Conservation (phyloP, 1,284 basidiomycete species). For the Pseudozyma hubeiensis region DNA sequence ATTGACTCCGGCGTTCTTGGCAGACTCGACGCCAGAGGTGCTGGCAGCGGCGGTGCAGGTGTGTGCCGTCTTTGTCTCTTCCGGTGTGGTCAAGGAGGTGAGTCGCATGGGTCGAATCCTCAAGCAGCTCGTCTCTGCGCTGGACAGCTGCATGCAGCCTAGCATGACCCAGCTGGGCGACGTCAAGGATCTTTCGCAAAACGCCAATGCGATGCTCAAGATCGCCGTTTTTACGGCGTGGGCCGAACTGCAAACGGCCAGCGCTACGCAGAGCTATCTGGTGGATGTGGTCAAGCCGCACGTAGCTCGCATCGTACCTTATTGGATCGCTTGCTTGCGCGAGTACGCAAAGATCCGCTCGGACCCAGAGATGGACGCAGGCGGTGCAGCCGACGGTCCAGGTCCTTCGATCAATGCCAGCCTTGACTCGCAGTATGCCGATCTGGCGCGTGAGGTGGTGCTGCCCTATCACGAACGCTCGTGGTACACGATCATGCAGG, state of each 20-base stretch:
- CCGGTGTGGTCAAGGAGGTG: conserved; percentile 92
- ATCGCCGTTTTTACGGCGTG: conserved; percentile 94
- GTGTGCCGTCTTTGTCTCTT: conserved; percentile 94
- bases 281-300: conserved; percentile 86
- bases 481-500: conserved; percentile 87
- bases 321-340: conserved; percentile 88
- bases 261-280: conserved; percentile 80
- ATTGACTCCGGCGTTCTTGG: conserved; percentile 94
- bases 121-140: conserved; percentile 80
- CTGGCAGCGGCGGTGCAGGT: conserved; percentile 90
- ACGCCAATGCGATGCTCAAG: conserved; percentile 92
- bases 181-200: conserved; percentile 86
- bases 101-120: conserved; percentile 91
- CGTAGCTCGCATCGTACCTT: conserved; percentile 77
- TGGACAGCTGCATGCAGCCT: conserved; percentile 79
- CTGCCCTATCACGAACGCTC: conserved; percentile 78
- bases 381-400: conserved; percentile 71
- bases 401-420: conserved; percentile 69
- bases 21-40: conserved; percentile 95
- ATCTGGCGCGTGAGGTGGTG: conserved; percentile 87
- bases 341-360: conserved; percentile 88
- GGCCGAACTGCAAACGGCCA: conserved; percentile 90
- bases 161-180: conserved; percentile 88
- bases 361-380: conserved; percentile 77
- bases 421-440: conserved; percentile 82